phyloP scores from a whole-genome alignment of 2,329 filamentous ascomycete species.

The Colletotrichum tabaci region DNA sequence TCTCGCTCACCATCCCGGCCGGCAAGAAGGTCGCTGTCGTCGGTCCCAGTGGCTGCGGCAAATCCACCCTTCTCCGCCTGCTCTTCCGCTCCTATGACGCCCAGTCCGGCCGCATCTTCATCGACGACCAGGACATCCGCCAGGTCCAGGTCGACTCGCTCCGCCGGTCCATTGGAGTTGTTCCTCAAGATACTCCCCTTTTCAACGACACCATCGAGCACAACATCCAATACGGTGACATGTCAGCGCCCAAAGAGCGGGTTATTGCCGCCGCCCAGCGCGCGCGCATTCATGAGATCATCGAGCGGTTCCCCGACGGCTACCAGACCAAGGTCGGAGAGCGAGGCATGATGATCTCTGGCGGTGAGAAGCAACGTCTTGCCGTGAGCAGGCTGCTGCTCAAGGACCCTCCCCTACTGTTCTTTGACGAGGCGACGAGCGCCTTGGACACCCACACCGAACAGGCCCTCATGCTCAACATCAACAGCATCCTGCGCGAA shows the following conservation, averaged over 20 bases:
- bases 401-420: constrained; percentile 90
- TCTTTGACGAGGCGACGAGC: constrained; percentile 96
- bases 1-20: constrained; percentile 90
- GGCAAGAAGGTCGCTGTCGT: constrained; percentile 97
- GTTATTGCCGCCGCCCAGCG: constrained; percentile 84
- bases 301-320: constrained; percentile 85
- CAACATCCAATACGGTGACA: constrained; percentile 93
- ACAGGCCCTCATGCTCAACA: constrained; percentile 90
- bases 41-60: constrained; percentile 94
- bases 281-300: constrained; percentile 88
- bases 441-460: constrained; percentile 95
- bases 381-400: constrained; percentile 87
- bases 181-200: constrained; percentile 95
- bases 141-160: constrained; percentile 87
- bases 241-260: constrained; percentile 80
- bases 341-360: constrained; percentile 96
- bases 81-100: constrained; percentile 97
- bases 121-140: constrained; percentile 94
- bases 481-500: constrained; percentile 91
- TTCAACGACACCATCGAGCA: constrained; percentile 98
- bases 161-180: constrained; percentile 89
- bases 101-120: constrained; percentile 85
- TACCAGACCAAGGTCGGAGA: constrained; percentile 95
- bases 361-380: constrained; percentile 92
- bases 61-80: constrained; percentile 91